Evolutionary conservation across 2,329 filamentous ascomycete genomes (phyloP).

Genomic region (Xylariales sp.): DNA sequence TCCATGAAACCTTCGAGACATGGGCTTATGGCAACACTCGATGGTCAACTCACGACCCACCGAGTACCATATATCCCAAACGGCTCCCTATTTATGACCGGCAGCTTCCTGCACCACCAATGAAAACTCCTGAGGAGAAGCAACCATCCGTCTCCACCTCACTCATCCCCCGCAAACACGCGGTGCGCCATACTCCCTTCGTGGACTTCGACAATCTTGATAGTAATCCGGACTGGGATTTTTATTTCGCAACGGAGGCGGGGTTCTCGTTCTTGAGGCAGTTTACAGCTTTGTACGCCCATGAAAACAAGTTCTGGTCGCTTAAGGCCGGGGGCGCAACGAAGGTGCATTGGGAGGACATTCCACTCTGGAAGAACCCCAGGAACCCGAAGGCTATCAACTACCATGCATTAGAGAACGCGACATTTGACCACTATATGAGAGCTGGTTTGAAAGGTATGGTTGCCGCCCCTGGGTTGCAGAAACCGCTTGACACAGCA

Average conservation of each 20-base stretch:
- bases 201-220: not conserved
- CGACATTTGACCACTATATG: constrained; percentile 30
- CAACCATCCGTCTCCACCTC: constrained; percentile 2
- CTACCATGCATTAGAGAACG: constrained; percentile 30
- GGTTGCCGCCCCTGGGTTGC: too few relatives aligned
- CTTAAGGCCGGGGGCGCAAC: not conserved
- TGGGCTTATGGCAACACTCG: constrained; percentile 13
- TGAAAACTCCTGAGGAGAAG: not conserved
- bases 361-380: not conserved
- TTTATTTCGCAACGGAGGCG: not conserved
- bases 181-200: not conserved
- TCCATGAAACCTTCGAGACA: constrained; percentile 16
- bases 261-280: not conserved
- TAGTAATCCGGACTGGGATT: not conserved
- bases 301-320: not conserved
- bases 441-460: constrained; percentile 17
- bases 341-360: not conserved
- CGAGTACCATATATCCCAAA: constrained; percentile 10
- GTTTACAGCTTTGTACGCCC: not conserved
- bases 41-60: constrained; percentile 19
- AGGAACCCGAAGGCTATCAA: constrained; percentile 20
- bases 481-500: not conserved
- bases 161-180: constrained; percentile 5
- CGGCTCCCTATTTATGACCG: constrained; percentile 21
- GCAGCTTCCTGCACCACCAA: constrained; percentile 14